These are phyloP conservation scores for Moniliella sp. DNA, from an alignment of 1,284 basidiomycete species.

Conservation along the genomic window DNA sequence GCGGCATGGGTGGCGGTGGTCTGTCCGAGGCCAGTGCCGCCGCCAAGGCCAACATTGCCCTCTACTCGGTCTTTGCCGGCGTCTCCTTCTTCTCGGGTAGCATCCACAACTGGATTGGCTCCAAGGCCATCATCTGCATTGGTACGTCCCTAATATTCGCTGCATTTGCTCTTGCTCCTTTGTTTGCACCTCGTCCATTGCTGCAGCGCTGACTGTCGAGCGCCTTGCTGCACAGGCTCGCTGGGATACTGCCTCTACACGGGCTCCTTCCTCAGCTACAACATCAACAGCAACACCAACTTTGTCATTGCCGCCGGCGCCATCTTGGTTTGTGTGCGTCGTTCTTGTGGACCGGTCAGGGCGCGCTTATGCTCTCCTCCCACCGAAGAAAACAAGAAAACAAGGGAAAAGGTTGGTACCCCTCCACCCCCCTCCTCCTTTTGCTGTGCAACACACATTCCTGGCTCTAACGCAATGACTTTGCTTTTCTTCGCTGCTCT, in stretches of 20 bases:
- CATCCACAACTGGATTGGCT: conserved; percentile 45
- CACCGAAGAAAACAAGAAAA: too few species aligned
- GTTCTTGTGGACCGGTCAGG: conserved; percentile 46
- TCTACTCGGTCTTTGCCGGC: conserved; percentile 23
- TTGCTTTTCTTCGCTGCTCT: background rate
- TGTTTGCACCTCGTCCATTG: too few species aligned
- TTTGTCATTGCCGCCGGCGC: conserved; percentile 50
- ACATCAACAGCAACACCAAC: conserved; percentile 30
- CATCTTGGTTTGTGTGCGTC: conserved; percentile 60
- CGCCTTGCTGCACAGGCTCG: too few species aligned
- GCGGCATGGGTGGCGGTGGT: conserved; percentile 39
- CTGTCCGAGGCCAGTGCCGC: conserved; percentile 9
- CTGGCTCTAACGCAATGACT: background rate
- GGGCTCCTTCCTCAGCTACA: conserved; percentile 43
- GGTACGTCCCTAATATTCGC: too few species aligned
- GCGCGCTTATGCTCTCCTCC: conserved; percentile 60
- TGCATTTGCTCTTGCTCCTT: too few species aligned
- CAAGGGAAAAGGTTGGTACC: conserved; percentile 45
- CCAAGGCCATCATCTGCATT: conserved; percentile 47
- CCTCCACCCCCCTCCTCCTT: background rate
- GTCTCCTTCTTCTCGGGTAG: conserved; percentile 45
- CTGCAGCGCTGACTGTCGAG: too few species aligned
- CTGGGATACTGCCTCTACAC: conserved; percentile 44
- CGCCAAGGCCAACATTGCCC: conserved; percentile 11
- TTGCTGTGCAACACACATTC: background rate